Base-by-base conservation (phyloP, 202 grass and related monocot species). In the Carex sylvatica region DNA sequence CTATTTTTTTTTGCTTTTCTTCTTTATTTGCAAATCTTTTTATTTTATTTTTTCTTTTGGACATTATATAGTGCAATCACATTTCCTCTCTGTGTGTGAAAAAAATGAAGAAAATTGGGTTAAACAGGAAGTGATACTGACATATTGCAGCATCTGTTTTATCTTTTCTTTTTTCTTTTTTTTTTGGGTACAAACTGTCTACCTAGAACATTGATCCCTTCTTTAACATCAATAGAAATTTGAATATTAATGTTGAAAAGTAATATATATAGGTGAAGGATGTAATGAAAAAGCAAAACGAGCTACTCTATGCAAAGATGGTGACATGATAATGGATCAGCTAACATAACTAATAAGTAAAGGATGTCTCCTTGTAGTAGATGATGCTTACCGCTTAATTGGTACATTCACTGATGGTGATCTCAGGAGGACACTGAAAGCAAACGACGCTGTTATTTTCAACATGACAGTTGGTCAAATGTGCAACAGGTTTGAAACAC, bases 271-370 rank as follows among this genome's bases (percentile, higher is more conserved):
- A 99, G 96, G 96, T 99, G 86, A 96, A 93, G 79, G 96, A 99
- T 89, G 96, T 99, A 46, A 99, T 99, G 96, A 99, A 95, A 88
- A 99, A 96, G 88, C 74, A 99, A 74, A 87, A 90, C 3, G 93
- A 99, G 19, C 96, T 99, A 86, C 96, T 82, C 51, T 96, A 53
- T 95, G 96, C 85, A 99, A 96, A 78, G 93, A 96, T 76, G 83
- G 86, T 65, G 96, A 99, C 82, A 90, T 93, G 95, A 98, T 98
- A 90, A 98, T 98, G 95, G 92, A 91, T 59, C 95, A 98, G 65
- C 86, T 98, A 44, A 95, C 95, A 6, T 92, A 95, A 87, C 89
- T 98, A 65, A 95, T 92, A 28, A 95, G 95, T 88, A 98, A 98
- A 92, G 92, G 92, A 55, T 92, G 95, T 83, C 83, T 98, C 33